Percentiles rank a stretch among this genome's conserved stretches.
Evolutionary conservation across 345 rosid species (phyloP).

Genomic region (Clausena lansium): DNA sequence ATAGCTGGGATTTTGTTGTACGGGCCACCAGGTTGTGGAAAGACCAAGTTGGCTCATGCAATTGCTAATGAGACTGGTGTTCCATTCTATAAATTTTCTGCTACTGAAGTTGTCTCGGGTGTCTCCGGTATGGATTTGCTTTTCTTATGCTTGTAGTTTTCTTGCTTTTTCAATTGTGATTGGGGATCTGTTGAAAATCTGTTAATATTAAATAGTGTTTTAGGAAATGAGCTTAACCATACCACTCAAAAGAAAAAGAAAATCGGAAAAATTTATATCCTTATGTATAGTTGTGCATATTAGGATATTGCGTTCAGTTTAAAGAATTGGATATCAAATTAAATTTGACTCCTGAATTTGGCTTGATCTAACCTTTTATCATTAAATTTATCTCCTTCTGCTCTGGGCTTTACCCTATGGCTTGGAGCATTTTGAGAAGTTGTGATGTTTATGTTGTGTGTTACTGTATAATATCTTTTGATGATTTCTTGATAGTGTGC

Average conservation of each 20-base stretch:
- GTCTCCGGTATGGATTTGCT: constrained; percentile 56
- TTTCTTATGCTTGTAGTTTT: neutral
- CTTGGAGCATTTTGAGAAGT: neutral
- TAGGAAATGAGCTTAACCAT: neutral
- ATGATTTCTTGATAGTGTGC: constrained; percentile 5
- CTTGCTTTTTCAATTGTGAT: constrained; percentile 5
- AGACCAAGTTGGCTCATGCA: constrained; percentile 75
- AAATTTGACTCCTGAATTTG: neutral
- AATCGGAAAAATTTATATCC: neutral
- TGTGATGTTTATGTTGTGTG: neutral
- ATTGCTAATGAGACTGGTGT: constrained; percentile 80
- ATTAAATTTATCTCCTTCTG: neutral
- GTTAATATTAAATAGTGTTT: neutral
- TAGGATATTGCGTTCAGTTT: neutral
- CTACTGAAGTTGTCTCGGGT: constrained; percentile 88
- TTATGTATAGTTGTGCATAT: neutral
- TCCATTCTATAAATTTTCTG: constrained; percentile 82
- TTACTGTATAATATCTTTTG: neutral
- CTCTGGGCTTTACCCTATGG: too few species aligned
- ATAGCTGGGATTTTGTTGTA: constrained; percentile 78
- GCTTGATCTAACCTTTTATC: neutral
- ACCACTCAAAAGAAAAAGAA: neutral
- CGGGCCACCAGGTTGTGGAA: constrained; percentile 88
- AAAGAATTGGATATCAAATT: neutral
- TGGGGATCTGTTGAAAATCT: neutral